Base-by-base conservation (phyloP, 352 stramenopile species). In the Phytophthora cactorum region DNA sequence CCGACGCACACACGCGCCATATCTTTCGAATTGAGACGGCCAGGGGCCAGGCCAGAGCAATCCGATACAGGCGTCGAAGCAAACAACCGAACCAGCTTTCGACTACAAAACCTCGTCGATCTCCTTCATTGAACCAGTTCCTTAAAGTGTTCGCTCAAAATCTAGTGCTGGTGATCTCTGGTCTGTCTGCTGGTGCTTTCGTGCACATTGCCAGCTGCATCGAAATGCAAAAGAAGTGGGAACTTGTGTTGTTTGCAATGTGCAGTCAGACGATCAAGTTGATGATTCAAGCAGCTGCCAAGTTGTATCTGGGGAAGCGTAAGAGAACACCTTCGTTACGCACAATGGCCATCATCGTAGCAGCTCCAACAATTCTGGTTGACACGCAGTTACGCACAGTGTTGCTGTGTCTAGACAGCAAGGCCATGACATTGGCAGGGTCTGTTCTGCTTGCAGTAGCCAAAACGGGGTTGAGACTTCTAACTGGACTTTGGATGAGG, bases 331-430 rank as follows among this genome's bases (percentile, higher is more conserved):
- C 63, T 12, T 60, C 58, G 0, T 29, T 73, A 8, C 68, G 63
- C 8, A 64, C 59, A 22, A 77, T 77, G 64, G 64, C 69, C 15
- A 61, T 77, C 45, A 61, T 77, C 10, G 51, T 77, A 15, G 65
- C 59, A 11, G 66, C 59, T 4, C 69, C 65, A 4, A 77, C 65
- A 12, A 68, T 77, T 50, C 56, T 77, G 28, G 55, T 77, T 39
- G 65, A 77, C 34, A 70, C 59, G n/a, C 65, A 77, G 46, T 27
- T 77, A 14, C 69, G 69, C 27, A 73, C 63, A 2, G 63, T 69
- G 22, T 56, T 76, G 27, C 38, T 76, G 14, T 72, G 68, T 54
- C 15, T 72, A 8, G 58, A 68, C 17, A 72, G 64, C 47, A 72
- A 58, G 25, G 31, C 64, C 1, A 28, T 59, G 34, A 68, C 64